Base-by-base conservation (phyloP, 1,284 basidiomycete species). In the Ganoderma leucocontextum region DNA sequence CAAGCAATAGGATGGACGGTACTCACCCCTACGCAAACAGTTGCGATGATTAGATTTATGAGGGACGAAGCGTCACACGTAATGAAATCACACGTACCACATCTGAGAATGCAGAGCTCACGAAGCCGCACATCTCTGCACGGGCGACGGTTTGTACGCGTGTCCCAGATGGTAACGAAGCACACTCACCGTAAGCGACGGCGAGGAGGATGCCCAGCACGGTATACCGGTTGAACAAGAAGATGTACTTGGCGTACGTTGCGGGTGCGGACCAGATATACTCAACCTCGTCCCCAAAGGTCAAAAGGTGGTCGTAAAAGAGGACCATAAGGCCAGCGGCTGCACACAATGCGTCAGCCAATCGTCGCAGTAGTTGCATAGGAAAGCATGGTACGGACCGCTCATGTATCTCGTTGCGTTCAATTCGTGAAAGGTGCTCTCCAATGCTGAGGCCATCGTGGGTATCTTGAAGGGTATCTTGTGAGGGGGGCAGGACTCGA, bases 301-400 rank as follows among this genome's bases (percentile, higher is more conserved):
- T 83, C 57, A 87, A 74, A 35, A 83, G 57, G 68, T 87, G 84
- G 69, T 87, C 84, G 73, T 85, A 87, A 38, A 87, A 70, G n/a
- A 87, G 75, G 44, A 85, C 63, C 4, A 72, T 69, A 52, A 78
- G 66, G 41, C 77, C 78, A 29, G 69, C 74, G 10, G 75, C 79
- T 80, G 44, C 5, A 38, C 12, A 42, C 3, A 29, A 12, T 8
- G 25, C 33, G 39, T 52, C 3, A 25, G 25, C 25, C 59, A 17
- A 62, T 39, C 19, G 10, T 41, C 41, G 15, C 7, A 13, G 5
- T 1, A 19, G 7, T 17, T n/a, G 15, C 29, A 7, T 12, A 9
- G 29, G 8, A 33, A 53, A 15, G 60, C 1, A 29, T 39, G 38
- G 22, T 4, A 67, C 71, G 53, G 53, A 72, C 71, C 71, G 42